Percentiles rank a stretch among this genome's conserved stretches.
phyloP scores from a whole-genome alignment of 495 filamentous ascomycete species.

The Penicillium antarcticum region DNA sequence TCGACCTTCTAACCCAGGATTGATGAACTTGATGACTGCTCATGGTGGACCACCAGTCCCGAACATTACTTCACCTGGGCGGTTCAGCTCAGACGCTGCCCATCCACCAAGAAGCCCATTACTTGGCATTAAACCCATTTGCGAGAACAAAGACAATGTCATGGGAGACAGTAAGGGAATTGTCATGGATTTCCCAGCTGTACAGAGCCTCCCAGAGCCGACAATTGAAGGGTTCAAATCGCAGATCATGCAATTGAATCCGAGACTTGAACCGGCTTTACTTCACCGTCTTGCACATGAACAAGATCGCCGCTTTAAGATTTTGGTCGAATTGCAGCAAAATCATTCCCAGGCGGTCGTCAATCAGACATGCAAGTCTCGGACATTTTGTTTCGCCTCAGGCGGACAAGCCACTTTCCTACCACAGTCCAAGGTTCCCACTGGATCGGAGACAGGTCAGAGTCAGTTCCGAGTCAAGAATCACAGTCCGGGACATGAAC shows the following conservation, averaged over 20 bases:
- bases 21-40: slow-evolving; percentile 46
- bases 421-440: slow-evolving; percentile 44
- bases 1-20: slow-evolving; percentile 37
- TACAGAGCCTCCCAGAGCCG: slow-evolving; percentile 57
- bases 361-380: slow-evolving; percentile 54
- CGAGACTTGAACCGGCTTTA: slow-evolving; percentile 62
- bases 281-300: slow-evolving; percentile 82
- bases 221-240: slow-evolving; percentile 73
- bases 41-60: slow-evolving; percentile 49
- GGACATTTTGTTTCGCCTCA: slow-evolving; percentile 58
- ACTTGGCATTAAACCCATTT: slow-evolving; percentile 14
- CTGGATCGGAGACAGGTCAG: slow-evolving; percentile 39
- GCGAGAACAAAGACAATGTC: slow-evolving; percentile 48
- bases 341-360: slow-evolving; percentile 62
- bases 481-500: slow-evolving; percentile 57
- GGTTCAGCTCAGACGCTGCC: slow-evolving; percentile 10
- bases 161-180: slow-evolving; percentile 39
- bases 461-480: slow-evolving; percentile 50
- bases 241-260: slow-evolving; percentile 72
- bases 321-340: slow-evolving; percentile 65
- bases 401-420: slow-evolving; percentile 57
- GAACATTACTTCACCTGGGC: slow-evolving; percentile 36
- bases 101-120: neutral
- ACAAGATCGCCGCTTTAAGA: slow-evolving; percentile 75
- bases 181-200: slow-evolving; percentile 46